Percentiles rank a stretch among this genome's conserved stretches.
Evolutionary conservation across 352 stramenopile species (phyloP).

Genomic region (Pythium brassicae): DNA sequence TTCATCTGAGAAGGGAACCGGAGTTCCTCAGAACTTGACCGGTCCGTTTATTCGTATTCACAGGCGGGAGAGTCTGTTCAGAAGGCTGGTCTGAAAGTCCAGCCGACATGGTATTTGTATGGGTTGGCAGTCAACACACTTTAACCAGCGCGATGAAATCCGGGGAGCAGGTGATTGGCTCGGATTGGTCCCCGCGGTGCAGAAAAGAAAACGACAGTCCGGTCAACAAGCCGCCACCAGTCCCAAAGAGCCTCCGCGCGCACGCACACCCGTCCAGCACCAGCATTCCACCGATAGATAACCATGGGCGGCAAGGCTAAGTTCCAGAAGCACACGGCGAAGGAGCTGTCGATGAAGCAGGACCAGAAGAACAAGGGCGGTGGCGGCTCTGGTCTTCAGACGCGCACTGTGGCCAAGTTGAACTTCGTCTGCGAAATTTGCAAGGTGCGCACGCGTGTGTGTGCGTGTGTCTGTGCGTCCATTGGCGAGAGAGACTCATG

Average conservation of each 20-base stretch:
- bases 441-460: conserved; percentile 33
- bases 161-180: no score
- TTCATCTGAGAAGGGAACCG: not conserved
- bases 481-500: not conserved
- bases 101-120: no score
- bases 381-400: conserved; percentile 36
- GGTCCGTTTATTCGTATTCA: no score
- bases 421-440: conserved; percentile 71
- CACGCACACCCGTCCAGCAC: not conserved
- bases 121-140: no score
- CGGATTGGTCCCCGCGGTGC: no score
- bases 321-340: conserved; percentile 75
- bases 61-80: no score
- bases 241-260: no score
- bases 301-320: conserved; percentile 70
- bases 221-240: no score
- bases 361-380: conserved; percentile 50
- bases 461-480: not conserved
- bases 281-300: conserved; percentile 3
- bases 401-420: conserved; percentile 38
- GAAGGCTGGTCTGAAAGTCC: no score
- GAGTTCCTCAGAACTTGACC: not conserved
- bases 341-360: conserved; percentile 51
- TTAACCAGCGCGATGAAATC: no score
- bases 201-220: no score